Evolutionary conservation across 805 yeast genomes (phyloP).

Genomic region (Kodamaea fukazawae): DNA sequence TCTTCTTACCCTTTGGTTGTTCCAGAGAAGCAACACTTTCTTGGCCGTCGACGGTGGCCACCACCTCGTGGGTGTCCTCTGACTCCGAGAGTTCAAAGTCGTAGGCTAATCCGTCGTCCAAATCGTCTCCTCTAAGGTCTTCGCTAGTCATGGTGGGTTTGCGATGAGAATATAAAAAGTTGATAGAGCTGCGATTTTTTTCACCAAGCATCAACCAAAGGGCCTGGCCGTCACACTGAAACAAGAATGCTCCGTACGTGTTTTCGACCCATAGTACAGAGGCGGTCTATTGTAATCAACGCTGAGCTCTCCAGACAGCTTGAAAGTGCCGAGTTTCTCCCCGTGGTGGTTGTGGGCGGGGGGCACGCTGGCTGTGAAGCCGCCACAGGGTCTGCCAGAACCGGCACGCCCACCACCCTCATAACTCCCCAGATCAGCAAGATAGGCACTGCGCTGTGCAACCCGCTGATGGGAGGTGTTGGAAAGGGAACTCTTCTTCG

Average conservation of each 20-base stretch:
- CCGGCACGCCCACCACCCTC: slow-evolving; percentile 68
- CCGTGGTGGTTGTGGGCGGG: slow-evolving; percentile 90
- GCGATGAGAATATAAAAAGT: slow-evolving; percentile 11
- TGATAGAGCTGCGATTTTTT: not conserved
- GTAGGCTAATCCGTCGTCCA: slow-evolving; percentile 76
- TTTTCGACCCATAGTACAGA: not conserved
- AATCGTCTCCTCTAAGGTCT: slow-evolving; percentile 55
- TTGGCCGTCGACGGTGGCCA: slow-evolving; percentile 19
- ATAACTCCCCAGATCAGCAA: slow-evolving; percentile 73
- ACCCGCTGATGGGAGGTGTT: slow-evolving; percentile 97
- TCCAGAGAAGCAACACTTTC: slow-evolving; percentile 10
- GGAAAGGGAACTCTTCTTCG: slow-evolving; percentile 92
- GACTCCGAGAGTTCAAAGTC: slow-evolving; percentile 39
- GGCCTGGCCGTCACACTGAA: too few relatives aligned
- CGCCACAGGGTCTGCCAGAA: slow-evolving; percentile 85
- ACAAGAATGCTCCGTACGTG: slow-evolving; percentile 1
- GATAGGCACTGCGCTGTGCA: slow-evolving; percentile 94
- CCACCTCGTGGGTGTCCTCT: slow-evolving; percentile 21
- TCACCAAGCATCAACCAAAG: too few relatives aligned
- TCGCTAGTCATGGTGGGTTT: slow-evolving; percentile 4
- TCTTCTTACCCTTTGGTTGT: slow-evolving; percentile 18
- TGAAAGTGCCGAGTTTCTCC: slow-evolving; percentile 27
- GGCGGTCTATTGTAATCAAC: slow-evolving; percentile 16
- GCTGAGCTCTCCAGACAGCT: slow-evolving; percentile 19
- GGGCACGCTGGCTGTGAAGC: slow-evolving; percentile 99